Evolutionary conservation across 2,329 filamentous ascomycete genomes (phyloP).

Genomic region (Mycosphaerella sp.): DNA sequence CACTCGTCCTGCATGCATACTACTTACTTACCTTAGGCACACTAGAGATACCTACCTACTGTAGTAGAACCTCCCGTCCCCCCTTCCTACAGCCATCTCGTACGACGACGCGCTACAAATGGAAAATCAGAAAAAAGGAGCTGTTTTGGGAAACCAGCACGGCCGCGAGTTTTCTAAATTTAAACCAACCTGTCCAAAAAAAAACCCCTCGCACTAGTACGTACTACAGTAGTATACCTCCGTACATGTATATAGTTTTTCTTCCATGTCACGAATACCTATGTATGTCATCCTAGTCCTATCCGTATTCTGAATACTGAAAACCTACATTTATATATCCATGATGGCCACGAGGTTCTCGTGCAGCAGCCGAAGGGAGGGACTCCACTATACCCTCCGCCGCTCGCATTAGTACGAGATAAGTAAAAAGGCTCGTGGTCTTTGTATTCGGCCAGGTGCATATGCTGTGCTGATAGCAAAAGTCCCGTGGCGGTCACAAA

Average conservation of each 20-base stretch:
- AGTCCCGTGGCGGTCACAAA: too few species aligned
- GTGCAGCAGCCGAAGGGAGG: neutral
- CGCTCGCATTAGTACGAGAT: neutral
- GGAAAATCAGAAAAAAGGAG: neutral
- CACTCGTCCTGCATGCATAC: neutral
- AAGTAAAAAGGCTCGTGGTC: neutral
- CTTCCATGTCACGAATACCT: too few species aligned
- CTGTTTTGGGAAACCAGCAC: neutral
- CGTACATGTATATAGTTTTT: too few species aligned
- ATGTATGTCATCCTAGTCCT: too few species aligned
- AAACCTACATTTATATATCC: conserved; percentile 1
- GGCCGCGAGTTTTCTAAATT: neutral
- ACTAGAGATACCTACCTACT: too few species aligned
- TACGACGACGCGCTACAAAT: neutral
- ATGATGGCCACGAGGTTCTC: neutral
- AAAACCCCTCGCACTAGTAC: too few species aligned
- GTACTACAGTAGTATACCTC: too few species aligned
- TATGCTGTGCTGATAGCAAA: neutral
- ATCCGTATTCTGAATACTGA: too few species aligned
- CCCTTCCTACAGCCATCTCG: neutral
- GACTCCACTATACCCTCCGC: neutral
- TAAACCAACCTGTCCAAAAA: neutral
- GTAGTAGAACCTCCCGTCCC: too few species aligned
- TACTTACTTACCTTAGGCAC: too few species aligned
- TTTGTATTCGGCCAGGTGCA: neutral